Base-by-base conservation (phyloP, 352 stramenopile genomes). In the Pythium sp. region DNA sequence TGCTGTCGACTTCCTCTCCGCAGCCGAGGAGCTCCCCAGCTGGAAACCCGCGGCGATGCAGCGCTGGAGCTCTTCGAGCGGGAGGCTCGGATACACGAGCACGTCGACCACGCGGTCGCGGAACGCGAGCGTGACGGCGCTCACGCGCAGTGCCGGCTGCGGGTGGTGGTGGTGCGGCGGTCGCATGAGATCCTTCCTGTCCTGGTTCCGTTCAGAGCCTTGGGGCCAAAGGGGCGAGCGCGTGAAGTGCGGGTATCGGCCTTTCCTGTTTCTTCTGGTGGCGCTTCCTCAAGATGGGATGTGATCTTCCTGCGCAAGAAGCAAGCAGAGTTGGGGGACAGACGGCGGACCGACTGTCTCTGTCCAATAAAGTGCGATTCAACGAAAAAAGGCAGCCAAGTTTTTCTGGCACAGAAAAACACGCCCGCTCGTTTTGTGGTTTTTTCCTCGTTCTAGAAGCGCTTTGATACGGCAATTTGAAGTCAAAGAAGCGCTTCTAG, bases 21-120 rank as follows among this genome's bases (percentile, higher is more conserved):
- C 11, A 56, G 49, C 32, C 14, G 30, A 46, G 28, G 6, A 32
- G 51, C 18, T 41, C 8, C 20, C 56, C 55, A 74, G 72, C 26
- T 41, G 67, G 67, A 91, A 91, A 30, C 73, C 76, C 30, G 81
- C 80, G 11, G 61, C 46, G 34, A 91, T 56, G 64, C 83, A 91
- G 24, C 68, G 70, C 49, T 81, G 72, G 24, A 91, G 74, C 74
- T 91, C 83, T n/a, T 67, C 54, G 9, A 90, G 55, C 26, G 75
- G 32, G 18, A 86, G 56, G 14, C 58, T 68, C 2, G 74, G 61
- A 53, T 73, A 75, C 67, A 91, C 64, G 62, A 88, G 70, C 53
- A 88, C 36, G 47, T 88, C 69, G 22, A 71, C 68, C 62, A 62
- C 57, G 36, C 73, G 69, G 30, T 70, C 68, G 58, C 68, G 62